Evolutionary conservation across 2,329 filamentous ascomycete genomes (phyloP), one percentile per base, ranked within the genome.

Genomic region (Phyllosticta citribraziliensis): DNA sequence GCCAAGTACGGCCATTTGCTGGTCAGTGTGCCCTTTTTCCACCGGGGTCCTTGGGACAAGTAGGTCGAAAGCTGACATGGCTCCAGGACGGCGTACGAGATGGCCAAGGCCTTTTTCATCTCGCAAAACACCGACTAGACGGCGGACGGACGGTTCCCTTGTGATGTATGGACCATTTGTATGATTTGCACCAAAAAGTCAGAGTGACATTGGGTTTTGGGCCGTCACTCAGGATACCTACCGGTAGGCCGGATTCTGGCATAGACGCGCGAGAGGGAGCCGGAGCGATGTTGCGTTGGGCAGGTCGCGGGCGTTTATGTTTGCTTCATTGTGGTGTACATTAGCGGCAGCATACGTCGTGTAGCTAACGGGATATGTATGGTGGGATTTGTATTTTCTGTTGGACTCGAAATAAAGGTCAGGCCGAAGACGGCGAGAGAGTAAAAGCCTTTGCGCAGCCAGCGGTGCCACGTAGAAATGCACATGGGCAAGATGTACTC

Each of bases 1-100:
- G 88, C 94, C 94, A 20, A 97, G 92, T 77, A 99, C 94, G 35
- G 94, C 94, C n/a, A 99, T 99, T 71, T 99, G 94, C 81, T 99
- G 94, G 94, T 94, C 73, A 70, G 81, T 75, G 17, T 35, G 25
- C 55, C 8, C 8, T 30, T 19, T 33, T 22, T 57, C 40, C n/a
- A 47, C 40, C 14, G 52, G 60, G 24, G n/a, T 22, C 22, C 22
- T 22, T 22, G 2, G 22, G 22, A 22, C 22, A 22, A 22, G 22
- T 17, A n/a, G 11, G 35, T 19, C 27, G 57, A 33, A n/a, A 60
- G 55, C 66, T 70, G 61, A 68, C 62, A 11, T 50, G 8, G 6
- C n/a, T 22, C 24, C 63, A 84, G 82, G 82, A 82, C 82, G 55
- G 85, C 84, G 53, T 87, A 87, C 67, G 84, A 87, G 72, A 84